phyloP scores from a whole-genome alignment of 805 yeast genomes.

The Jamesozyma piceae region DNA sequence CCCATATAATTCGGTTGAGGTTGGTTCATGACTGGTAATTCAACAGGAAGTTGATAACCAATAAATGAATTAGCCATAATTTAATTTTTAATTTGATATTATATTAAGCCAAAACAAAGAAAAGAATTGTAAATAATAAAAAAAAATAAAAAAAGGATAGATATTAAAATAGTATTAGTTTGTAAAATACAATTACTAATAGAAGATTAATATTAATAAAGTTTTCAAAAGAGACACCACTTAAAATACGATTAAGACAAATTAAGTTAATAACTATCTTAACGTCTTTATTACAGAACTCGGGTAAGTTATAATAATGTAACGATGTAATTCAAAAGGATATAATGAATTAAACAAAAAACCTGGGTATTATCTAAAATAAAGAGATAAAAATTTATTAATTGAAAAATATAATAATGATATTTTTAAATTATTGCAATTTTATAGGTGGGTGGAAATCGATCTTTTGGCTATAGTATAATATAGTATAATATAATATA shows the following conservation, averaged over 20 bases:
- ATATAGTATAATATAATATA: no score
- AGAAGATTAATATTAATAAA: not conserved
- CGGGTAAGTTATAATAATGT: not conserved
- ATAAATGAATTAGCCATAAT: not conserved
- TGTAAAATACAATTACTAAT: no score
- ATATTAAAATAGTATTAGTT: not conserved
- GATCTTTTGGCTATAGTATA: not conserved
- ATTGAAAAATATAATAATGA: no score
- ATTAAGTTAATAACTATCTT: conserved; percentile 30
- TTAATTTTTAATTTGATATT: not conserved
- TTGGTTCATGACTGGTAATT: not conserved
- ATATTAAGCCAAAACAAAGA: not conserved
- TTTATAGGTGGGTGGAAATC: not conserved
- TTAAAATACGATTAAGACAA: conserved; percentile 17
- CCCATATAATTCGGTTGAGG: not conserved
- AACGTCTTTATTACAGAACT: conserved; percentile 3
- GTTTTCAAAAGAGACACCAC: conserved; percentile 1
- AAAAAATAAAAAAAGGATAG: not conserved
- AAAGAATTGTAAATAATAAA: not conserved
- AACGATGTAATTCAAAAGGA: no score
- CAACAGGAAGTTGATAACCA: not conserved
- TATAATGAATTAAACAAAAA: no score
- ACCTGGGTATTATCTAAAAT: no score
- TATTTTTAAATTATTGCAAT: no score
- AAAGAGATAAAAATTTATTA: no score